Conservation (phyloP, 73 alveolate genomes). For the Tetrahymena elliotti region DNA sequence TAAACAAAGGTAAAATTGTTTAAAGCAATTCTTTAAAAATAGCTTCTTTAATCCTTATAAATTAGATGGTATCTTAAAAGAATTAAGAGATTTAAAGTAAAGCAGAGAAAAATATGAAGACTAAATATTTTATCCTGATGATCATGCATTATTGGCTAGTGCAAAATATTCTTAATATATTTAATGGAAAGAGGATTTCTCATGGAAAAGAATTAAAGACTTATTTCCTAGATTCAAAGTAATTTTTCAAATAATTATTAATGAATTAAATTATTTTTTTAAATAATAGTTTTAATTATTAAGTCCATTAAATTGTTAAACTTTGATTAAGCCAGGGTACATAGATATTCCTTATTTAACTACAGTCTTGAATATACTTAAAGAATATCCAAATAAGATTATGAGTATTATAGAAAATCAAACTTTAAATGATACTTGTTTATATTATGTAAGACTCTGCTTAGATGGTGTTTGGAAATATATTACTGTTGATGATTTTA, state of each 20-base stretch:
- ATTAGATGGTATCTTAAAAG: neutral
- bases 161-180: neutral
- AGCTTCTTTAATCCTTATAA: too few species aligned
- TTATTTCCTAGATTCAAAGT: neutral
- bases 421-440: conserved; percentile 70
- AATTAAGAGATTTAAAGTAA: neutral
- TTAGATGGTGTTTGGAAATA: conserved; percentile 74
- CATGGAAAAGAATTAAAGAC: neutral
- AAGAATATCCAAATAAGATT: neutral
- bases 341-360: neutral
- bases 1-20: neutral
- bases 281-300: neutral
- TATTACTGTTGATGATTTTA: conserved; percentile 79
- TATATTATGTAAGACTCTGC: conserved; percentile 74
- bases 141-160: neutral
- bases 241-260: neutral
- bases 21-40: too few species aligned
- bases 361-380: neutral
- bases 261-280: neutral
- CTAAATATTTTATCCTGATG: neutral
- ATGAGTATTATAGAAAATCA: neutral
- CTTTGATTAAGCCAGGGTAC: neutral
- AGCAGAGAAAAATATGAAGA: neutral
- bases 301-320: neutral
- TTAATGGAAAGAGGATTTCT: neutral